These are phyloP conservation scores for Ceriops zippeliana DNA, from an alignment of 345 rosid genomes.

Conservation along the genomic window DNA sequence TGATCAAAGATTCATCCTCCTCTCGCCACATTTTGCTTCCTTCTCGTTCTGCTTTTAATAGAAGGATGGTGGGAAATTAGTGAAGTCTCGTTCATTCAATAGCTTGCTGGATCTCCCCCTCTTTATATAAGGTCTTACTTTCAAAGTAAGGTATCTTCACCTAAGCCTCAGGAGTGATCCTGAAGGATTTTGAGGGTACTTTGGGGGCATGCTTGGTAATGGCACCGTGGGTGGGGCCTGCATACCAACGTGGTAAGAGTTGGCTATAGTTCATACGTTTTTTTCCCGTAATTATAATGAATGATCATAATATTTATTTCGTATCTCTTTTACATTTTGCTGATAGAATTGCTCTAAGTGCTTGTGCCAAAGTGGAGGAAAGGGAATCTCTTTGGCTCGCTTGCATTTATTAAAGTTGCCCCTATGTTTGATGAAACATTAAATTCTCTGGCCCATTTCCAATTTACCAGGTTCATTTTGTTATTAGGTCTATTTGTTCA, in stretches of 20 bases:
- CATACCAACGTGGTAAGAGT: slow-evolving; percentile 11
- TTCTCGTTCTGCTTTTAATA: slow-evolving; percentile 12
- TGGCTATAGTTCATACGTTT: neutral
- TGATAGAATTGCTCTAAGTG: neutral
- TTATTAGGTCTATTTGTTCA: slow-evolving; percentile 10
- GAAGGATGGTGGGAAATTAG: slow-evolving; percentile 8
- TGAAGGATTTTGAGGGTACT: neutral
- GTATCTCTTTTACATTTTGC: slow-evolving; percentile 22
- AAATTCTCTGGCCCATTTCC: slow-evolving; percentile 27
- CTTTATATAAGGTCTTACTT: slow-evolving; percentile 28
- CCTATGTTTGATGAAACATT: slow-evolving; percentile 47
- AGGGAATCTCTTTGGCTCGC: slow-evolving; percentile 22
- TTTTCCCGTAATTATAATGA: neutral
- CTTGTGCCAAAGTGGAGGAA: slow-evolving; percentile 12
- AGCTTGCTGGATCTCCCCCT: slow-evolving; percentile 5
- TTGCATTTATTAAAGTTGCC: slow-evolving; percentile 22
- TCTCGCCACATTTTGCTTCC: slow-evolving; percentile 37
- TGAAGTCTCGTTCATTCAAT: slow-evolving; percentile 10
- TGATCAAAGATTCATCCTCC: slow-evolving; percentile 51
- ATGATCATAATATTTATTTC: neutral
- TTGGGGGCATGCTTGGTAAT: slow-evolving; percentile 36
- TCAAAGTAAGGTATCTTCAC: slow-evolving; percentile 33
- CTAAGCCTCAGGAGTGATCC: slow-evolving; percentile 23
- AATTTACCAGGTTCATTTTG: slow-evolving; percentile 30
- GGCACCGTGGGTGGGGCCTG: too few relatives aligned